Base-by-base conservation (phyloP, 116 monocot genomes). In the Cymodocea nodosa region DNA sequence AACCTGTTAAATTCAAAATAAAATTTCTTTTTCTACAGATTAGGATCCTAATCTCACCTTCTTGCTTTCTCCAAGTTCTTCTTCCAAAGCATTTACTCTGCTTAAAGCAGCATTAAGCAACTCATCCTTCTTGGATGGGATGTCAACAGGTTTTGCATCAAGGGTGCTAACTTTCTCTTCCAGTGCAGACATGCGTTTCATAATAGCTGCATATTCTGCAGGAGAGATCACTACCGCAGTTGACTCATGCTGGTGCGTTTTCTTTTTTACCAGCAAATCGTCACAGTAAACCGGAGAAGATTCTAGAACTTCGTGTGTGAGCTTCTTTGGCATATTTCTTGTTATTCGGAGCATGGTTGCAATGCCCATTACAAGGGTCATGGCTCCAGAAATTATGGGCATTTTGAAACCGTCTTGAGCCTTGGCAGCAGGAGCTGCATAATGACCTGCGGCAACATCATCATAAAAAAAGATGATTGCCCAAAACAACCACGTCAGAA, bases 291-390 rank as follows among this genome's bases (percentile, higher is more conserved):
- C 14, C 59, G 51, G 15, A 22, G 44, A 8, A 8, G 44, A 19
- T 35, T 36, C 67, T 18, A 23, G 50, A 1, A 59, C 9, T 9
- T 66, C 49, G 44, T 67, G 39, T 16, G 62, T 67, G 8, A 77
- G 57, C 72, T 81, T 81, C 66, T 63, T 76, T 0, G 84, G 85
- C 60, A 77, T 62, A 65, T 56, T 65, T 17, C 69, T 76, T 16
- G 79, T 80, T 30, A 85, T 64, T 50, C 85, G 78, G 35, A 80
- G 72, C 75, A 92, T 69, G 4, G 85, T 71, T 59, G 77, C 74
- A 23, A 87, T 56, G 22, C 87, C 87, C 83, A 84, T 85, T 59
- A 87, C 79, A 66, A 87, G 65, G 36, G 85, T 78, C 83, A 87
- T 76, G n/a, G 81, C 75, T 23, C 92, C 76, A 51, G 80, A 75